Percentiles rank a stretch among this genome's conserved stretches.
These are phyloP conservation scores for Hypoxylon sp. DNA, from an alignment of 2,329 filamentous ascomycete species.

Conservation along the genomic window DNA sequence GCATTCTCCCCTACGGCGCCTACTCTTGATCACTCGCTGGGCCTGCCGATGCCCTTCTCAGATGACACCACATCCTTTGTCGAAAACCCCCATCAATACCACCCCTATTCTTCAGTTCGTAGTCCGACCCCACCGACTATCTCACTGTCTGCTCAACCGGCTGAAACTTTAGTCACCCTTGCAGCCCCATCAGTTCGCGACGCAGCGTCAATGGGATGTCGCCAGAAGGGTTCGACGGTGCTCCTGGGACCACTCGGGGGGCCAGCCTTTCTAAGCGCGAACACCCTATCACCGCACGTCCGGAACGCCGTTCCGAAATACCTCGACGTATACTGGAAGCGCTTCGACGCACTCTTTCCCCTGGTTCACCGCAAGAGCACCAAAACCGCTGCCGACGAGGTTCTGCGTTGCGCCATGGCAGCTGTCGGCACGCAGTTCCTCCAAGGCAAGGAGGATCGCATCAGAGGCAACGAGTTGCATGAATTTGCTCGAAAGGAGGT, in stretches of 20 bases:
- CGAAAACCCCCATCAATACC: conserved; percentile 48
- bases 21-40: conserved; percentile 49
- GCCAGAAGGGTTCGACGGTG: conserved; percentile 51
- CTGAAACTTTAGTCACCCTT: conserved; percentile 59
- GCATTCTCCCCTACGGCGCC: conserved; percentile 42
- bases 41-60: conserved; percentile 49
- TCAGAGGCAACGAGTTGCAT: conserved; percentile 59
- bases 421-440: conserved; percentile 63
- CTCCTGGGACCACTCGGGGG: conserved; percentile 48
- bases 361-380: conserved; percentile 58
- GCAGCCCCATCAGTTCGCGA: conserved; percentile 50
- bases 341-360: conserved; percentile 58
- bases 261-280: conserved; percentile 49
- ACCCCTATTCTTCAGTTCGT: conserved; percentile 56
- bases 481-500: conserved; percentile 59
- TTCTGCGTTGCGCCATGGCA: conserved; percentile 63
- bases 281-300: conserved; percentile 47
- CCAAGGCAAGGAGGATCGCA: conserved; percentile 57
- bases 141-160: conserved; percentile 53
- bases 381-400: conserved; percentile 53
- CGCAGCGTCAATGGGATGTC: conserved; percentile 49
- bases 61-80: conserved; percentile 47
- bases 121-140: conserved; percentile 57
- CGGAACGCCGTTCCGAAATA: conserved; percentile 58
- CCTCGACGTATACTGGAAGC: conserved; percentile 62